Conservation (phyloP, 345 rosid genomes). For the Mercurialis annua region DNA sequence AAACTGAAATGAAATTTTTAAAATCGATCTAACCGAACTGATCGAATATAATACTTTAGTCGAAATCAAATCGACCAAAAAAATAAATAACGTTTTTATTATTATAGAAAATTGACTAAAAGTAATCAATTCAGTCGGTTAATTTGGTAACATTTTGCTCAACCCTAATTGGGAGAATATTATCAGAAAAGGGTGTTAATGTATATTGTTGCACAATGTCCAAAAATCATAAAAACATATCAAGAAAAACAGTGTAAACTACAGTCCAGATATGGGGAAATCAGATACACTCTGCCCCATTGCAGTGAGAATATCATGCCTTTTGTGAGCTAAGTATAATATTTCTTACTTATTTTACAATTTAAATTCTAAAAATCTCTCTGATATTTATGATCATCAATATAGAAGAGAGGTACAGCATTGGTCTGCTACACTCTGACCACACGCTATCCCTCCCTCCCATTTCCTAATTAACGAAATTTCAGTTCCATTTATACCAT, state of each 20-base stretch:
- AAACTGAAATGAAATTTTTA: too few relatives aligned
- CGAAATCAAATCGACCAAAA: too few relatives aligned
- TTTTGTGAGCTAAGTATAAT: not conserved
- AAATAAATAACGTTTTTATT: too few relatives aligned
- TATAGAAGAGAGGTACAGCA: conserved; percentile 25
- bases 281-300: conserved; percentile 17
- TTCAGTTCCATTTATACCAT: not conserved
- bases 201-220: not conserved
- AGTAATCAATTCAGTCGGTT: too few relatives aligned
- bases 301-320: conserved; percentile 23
- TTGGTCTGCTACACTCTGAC: conserved; percentile 42
- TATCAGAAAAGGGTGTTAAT: not conserved
- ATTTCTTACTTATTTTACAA: too few relatives aligned
- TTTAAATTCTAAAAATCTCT: too few relatives aligned
- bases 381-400: not conserved
- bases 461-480: not conserved
- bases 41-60: too few relatives aligned
- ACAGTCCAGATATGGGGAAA: conserved; percentile 6
- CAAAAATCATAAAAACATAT: not conserved
- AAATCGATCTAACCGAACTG: too few relatives aligned
- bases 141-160: too few relatives aligned
- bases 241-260: conserved; percentile 10
- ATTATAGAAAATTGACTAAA: too few relatives aligned
- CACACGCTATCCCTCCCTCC: conserved; percentile 24
- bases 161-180: too few relatives aligned